phyloP scores from a whole-genome alignment of 345 rosid species.

The Gossypium ekmanianum region DNA sequence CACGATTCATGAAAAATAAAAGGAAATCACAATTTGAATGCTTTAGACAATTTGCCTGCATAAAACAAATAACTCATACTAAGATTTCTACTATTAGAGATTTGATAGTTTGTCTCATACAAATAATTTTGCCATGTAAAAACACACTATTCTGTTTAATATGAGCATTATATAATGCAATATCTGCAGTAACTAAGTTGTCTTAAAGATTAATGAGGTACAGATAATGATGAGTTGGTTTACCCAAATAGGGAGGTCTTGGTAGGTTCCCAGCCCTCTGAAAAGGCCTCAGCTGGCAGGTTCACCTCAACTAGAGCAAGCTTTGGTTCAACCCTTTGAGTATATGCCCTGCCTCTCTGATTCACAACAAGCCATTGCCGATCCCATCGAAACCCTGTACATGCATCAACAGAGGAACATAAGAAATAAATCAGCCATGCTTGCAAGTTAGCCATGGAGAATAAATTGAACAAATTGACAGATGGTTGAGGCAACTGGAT shows the following conservation, averaged over 20 bases:
- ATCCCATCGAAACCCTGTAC: constrained; percentile 82
- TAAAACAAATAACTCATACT: too few species aligned
- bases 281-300: constrained; percentile 60
- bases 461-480: not conserved
- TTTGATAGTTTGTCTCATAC: not conserved
- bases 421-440: not conserved
- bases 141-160: not conserved
- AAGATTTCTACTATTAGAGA: too few species aligned
- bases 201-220: not conserved
- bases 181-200: not conserved
- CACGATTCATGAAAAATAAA: not conserved
- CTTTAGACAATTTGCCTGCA: not conserved
- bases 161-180: constrained; percentile 3
- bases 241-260: constrained; percentile 54
- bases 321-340: constrained; percentile 88
- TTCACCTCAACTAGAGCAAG: constrained; percentile 65
- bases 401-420: not conserved
- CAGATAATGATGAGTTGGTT: constrained; percentile 3
- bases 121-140: not conserved
- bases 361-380: constrained; percentile 80
- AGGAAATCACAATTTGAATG: not conserved
- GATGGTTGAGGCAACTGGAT: not conserved
- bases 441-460: not conserved
- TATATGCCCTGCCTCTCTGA: constrained; percentile 66
- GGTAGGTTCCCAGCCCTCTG: constrained; percentile 56